phyloP scores from a whole-genome alignment of 495 filamentous ascomycete genomes.

The Lepidopterella palustris region DNA sequence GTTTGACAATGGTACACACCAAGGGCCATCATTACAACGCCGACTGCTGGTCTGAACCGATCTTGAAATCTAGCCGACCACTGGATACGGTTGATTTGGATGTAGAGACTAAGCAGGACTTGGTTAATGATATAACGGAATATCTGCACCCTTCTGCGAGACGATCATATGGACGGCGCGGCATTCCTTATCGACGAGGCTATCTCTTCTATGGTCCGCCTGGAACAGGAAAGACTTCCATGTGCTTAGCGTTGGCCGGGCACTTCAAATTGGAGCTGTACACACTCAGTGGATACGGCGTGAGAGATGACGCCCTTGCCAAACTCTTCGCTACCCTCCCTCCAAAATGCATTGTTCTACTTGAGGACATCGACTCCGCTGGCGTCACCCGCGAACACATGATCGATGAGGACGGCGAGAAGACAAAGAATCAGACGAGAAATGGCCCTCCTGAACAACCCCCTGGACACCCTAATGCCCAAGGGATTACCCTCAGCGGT shows the following conservation, averaged over 20 bases:
- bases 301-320: constrained; percentile 65
- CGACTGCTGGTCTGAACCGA: background rate
- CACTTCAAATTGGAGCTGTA: constrained; percentile 60
- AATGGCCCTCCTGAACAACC: background rate
- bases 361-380: constrained; percentile 28
- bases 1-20: constrained; percentile 10
- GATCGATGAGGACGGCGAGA: too few relatives aligned
- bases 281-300: constrained; percentile 57
- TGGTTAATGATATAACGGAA: constrained; percentile 6
- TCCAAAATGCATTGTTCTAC: constrained; percentile 20
- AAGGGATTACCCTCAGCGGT: constrained; percentile 21
- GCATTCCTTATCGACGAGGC: constrained; percentile 28
- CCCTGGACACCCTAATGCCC: background rate
- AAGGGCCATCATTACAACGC: background rate
- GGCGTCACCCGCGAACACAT: constrained; percentile 4
- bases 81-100: constrained; percentile 22
- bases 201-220: constrained; percentile 60
- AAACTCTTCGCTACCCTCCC: constrained; percentile 23
- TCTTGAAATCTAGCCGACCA: constrained; percentile 6
- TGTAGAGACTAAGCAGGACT: constrained; percentile 2
- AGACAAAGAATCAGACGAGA: too few relatives aligned
- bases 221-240: constrained; percentile 63
- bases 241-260: constrained; percentile 59
- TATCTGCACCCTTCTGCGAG: constrained; percentile 4
- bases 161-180: constrained; percentile 4